A percentile compares a stretch with the other conserved stretches of the same genome.
Conservation (phyloP, 1,139 yeast species). For the Casaregolazyma lundiana region DNA sequence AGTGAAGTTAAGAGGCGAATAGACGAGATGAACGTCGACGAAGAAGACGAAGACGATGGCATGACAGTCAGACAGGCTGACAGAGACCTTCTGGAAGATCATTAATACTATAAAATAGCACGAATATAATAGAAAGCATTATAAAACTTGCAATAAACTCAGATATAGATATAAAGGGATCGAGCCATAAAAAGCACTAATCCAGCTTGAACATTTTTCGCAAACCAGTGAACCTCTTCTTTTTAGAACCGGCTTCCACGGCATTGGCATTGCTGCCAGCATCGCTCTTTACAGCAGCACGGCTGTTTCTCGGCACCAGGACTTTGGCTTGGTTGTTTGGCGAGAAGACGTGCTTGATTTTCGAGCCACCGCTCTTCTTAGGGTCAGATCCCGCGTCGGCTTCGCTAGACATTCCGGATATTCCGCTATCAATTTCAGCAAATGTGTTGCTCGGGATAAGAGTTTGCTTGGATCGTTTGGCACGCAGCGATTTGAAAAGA, state of each 20-base stretch:
- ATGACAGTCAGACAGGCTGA: conserved; percentile 34
- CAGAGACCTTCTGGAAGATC: conserved; percentile 35
- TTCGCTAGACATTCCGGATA: neutral
- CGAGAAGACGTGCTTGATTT: conserved; percentile 28
- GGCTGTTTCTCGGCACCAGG: conserved; percentile 19
- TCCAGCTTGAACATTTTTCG: conserved; percentile 28
- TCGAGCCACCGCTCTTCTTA: conserved; percentile 8
- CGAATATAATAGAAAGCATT: conserved; percentile 9
- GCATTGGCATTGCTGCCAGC: neutral
- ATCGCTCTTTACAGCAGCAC: neutral
- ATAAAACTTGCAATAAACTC: conserved; percentile 1
- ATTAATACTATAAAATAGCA: conserved; percentile 9
- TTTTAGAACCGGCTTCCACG: conserved; percentile 14
- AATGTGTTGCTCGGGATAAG: neutral
- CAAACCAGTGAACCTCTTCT: conserved; percentile 28
- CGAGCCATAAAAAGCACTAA: conserved; percentile 8
- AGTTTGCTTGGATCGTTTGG: neutral
- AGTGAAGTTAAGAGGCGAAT: conserved; percentile 80
- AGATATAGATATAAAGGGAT: too few species aligned
- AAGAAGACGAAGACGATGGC: conserved; percentile 28
- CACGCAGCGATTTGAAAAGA: neutral
- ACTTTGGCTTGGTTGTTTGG: conserved; percentile 29
- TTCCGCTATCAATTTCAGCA: neutral
- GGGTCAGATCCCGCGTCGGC: neutral
- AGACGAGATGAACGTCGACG: conserved; percentile 45